A percentile compares a stretch with the other conserved stretches of the same genome.
phyloP scores from a whole-genome alignment of 106 monocot species.

The Dioscorea zingiberensis region DNA sequence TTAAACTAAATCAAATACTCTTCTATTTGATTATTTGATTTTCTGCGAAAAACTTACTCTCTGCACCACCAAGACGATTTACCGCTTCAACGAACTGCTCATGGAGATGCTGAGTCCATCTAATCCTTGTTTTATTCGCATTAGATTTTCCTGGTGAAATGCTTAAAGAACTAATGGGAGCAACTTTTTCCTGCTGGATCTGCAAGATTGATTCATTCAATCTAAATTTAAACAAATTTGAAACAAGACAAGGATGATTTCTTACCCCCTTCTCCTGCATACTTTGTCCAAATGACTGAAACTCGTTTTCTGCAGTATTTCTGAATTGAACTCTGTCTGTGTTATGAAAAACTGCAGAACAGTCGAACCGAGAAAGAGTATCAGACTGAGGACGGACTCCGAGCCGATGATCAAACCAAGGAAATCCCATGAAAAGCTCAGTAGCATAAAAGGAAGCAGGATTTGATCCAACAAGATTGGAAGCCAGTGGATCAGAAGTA shows the following conservation, averaged over 20 bases:
- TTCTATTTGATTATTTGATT: no score
- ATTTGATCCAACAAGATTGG: conserved; percentile 24
- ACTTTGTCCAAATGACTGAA: conserved; percentile 7
- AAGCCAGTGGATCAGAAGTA: not conserved
- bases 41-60: no score
- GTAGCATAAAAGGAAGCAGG: conserved; percentile 31
- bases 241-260: not conserved
- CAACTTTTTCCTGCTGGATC: not conserved
- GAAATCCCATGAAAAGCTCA: conserved; percentile 32
- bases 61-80: conserved; percentile 59
- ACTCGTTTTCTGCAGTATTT: conserved; percentile 1
- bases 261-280: conserved; percentile 9
- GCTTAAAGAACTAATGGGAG: no score
- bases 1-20: no score
- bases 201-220: conserved; percentile 3
- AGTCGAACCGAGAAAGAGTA: no score
- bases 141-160: conserved; percentile 3
- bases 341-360: not conserved
- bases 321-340: not conserved
- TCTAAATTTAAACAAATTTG: not conserved
- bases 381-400: not conserved
- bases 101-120: conserved; percentile 72
- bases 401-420: conserved; percentile 23
- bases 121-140: conserved; percentile 52
- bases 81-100: conserved; percentile 57